Evolutionary conservation across 2,329 filamentous ascomycete genomes (phyloP).

Genomic region (Ceratocystis cacaofunesta): DNA sequence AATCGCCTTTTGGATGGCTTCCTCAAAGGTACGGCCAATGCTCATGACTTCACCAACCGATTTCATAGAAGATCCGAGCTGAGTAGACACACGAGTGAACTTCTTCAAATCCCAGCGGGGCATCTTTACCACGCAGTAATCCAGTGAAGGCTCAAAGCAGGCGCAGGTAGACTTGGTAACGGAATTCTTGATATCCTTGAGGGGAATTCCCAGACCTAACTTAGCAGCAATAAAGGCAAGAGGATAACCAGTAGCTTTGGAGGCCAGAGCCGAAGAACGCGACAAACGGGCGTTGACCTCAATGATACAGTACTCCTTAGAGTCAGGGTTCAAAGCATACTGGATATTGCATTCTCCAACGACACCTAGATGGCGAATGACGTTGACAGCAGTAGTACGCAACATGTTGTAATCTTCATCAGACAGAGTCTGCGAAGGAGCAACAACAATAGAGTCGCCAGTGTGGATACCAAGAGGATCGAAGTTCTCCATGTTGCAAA

Average conservation of each 20-base stretch:
- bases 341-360: conserved; percentile 99
- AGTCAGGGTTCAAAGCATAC: conserved; percentile 91
- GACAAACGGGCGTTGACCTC: conserved; percentile 96
- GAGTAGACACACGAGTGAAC: conserved; percentile 89
- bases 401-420: conserved; percentile 99
- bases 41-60: conserved; percentile 99
- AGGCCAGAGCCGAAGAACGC: conserved; percentile 84
- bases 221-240: conserved; percentile 95
- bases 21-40: conserved; percentile 90
- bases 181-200: conserved; percentile 92
- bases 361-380: conserved; percentile 91
- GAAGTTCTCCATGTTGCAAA: conserved; percentile 99
- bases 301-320: conserved; percentile 95
- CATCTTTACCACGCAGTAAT: conserved; percentile 98
- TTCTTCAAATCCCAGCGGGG: conserved; percentile 98
- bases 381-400: conserved; percentile 87
- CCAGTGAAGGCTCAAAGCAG: conserved; percentile 94
- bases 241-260: conserved; percentile 93
- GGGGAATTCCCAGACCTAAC: conserved; percentile 80
- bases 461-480: conserved; percentile 96
- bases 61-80: conserved; percentile 97
- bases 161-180: conserved; percentile 93
- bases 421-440: conserved; percentile 88
- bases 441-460: conserved; percentile 94
- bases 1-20: conserved; percentile 97